Evolutionary conservation across 805 yeast species (phyloP).

Genomic region (Kodamaea jinghongensis): DNA sequence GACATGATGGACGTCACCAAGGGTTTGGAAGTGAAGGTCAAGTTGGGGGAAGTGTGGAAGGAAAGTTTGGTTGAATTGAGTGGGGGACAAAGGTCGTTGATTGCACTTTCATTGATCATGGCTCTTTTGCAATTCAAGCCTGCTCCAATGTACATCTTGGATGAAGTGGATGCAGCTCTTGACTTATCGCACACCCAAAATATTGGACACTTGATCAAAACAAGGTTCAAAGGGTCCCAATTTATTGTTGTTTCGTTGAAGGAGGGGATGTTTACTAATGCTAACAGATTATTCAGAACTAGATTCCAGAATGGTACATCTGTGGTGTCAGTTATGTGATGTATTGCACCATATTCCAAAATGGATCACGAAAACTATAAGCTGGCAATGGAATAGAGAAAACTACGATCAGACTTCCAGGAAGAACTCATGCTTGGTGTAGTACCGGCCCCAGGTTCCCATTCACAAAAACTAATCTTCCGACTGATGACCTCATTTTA

Average conservation of each 20-base stretch:
- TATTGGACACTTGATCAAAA: constrained; percentile 93
- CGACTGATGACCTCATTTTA: too few relatives aligned
- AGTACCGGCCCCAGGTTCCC: too few relatives aligned
- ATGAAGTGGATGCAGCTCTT: constrained; percentile 97
- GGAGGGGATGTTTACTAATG: constrained; percentile 98
- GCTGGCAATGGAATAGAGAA: too few relatives aligned
- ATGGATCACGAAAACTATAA: too few relatives aligned
- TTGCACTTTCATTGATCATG: constrained; percentile 88
- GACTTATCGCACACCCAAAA: constrained; percentile 97
- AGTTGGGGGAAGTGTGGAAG: constrained; percentile 92
- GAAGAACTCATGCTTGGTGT: too few relatives aligned
- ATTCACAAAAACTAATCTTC: too few relatives aligned
- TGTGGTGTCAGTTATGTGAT: constrained; percentile 70
- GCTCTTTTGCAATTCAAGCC: constrained; percentile 93
- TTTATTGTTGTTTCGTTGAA: constrained; percentile 94
- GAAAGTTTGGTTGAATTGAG: constrained; percentile 91
- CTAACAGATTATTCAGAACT: constrained; percentile 89
- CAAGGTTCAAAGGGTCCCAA: constrained; percentile 92
- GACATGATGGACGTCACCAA: constrained; percentile 80
- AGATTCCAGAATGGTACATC: constrained; percentile 97
- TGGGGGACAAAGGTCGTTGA: constrained; percentile 95
- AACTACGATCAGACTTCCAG: too few relatives aligned
- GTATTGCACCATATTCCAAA: too few relatives aligned
- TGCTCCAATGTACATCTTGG: constrained; percentile 97
- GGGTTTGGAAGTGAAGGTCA: constrained; percentile 88